Conservation (phyloP, 1,139 yeast genomes). For the Kodamaea fungicola region DNA sequence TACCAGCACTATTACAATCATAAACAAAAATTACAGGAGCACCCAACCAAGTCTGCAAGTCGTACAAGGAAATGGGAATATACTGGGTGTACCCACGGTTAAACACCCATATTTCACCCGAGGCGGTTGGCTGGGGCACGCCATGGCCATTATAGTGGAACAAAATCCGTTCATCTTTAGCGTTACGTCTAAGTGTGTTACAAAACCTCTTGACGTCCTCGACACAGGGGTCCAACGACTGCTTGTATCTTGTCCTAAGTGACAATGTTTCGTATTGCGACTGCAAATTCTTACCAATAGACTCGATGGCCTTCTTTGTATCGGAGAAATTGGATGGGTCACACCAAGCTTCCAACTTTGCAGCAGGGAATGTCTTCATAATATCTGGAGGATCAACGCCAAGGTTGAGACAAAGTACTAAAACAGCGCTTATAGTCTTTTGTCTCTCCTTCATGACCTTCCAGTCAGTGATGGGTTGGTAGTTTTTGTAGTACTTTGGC, state of each 20-base stretch:
- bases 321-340: conserved; percentile 85
- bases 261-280: conserved; percentile 87
- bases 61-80: conserved; percentile 91
- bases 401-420: conserved; percentile 82
- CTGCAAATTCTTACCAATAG: conserved; percentile 85
- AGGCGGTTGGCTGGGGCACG: conserved; percentile 94
- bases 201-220: conserved; percentile 94
- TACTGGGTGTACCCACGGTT: conserved; percentile 96
- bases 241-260: conserved; percentile 84
- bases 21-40: conserved; percentile 95
- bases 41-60: conserved; percentile 94
- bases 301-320: conserved; percentile 87
- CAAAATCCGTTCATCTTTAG: conserved; percentile 84
- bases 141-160: conserved; percentile 99
- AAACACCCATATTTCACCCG: conserved; percentile 99
- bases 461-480: conserved; percentile 85
- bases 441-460: conserved; percentile 85
- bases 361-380: conserved; percentile 90
- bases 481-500: conserved; percentile 45
- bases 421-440: conserved; percentile 92
- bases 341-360: conserved; percentile 89
- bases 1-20: conserved; percentile 95
- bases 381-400: conserved; percentile 99
- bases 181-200: conserved; percentile 80
- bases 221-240: conserved; percentile 88